phyloP scores from a whole-genome alignment of 176 grass and related monocot species.

The Cocos nucifera region DNA sequence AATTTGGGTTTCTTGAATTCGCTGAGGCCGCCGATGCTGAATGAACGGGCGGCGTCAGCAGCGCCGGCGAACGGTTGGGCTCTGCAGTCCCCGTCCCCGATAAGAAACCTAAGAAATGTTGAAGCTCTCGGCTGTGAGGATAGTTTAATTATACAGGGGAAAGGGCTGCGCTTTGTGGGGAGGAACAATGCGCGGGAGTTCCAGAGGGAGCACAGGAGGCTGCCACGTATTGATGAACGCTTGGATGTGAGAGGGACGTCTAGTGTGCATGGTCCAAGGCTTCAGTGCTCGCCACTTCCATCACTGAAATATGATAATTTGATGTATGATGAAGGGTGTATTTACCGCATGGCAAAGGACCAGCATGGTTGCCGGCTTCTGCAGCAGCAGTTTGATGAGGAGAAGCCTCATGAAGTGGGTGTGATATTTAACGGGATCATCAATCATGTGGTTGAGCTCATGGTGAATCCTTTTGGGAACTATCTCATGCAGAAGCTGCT shows the following conservation, averaged over 20 bases:
- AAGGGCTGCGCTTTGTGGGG: slow-evolving; percentile 26
- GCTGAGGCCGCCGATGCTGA: too few relatives aligned
- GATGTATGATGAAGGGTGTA: slow-evolving; percentile 37
- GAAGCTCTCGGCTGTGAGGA: slow-evolving; percentile 41
- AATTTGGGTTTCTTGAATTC: too few relatives aligned
- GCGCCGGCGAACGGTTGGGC: too few relatives aligned
- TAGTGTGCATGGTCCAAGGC: slow-evolving; percentile 13
- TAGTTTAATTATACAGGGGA: slow-evolving; percentile 38
- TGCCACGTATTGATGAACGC: not conserved
- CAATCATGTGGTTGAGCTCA: slow-evolving; percentile 55
- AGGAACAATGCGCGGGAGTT: not conserved
- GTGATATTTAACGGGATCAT: slow-evolving; percentile 64
- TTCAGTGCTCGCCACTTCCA: slow-evolving; percentile 21
- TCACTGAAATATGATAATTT: slow-evolving; percentile 43
- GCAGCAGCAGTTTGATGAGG: slow-evolving; percentile 65
- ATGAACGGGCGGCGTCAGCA: too few relatives aligned
- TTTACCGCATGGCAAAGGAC: slow-evolving; percentile 71
- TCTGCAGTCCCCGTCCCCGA: too few relatives aligned
- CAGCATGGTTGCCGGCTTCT: slow-evolving; percentile 56
- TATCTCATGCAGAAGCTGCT: slow-evolving; percentile 83
- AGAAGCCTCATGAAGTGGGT: slow-evolving; percentile 37
- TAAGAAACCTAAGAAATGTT: slow-evolving; percentile 19
- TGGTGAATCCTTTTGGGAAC: slow-evolving; percentile 69
- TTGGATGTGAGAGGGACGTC: slow-evolving; percentile 3
- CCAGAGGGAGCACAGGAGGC: too few relatives aligned